These are phyloP conservation scores for Clarireedia homoeocarpa DNA, from an alignment of 2,329 filamentous ascomycete species.

Conservation along the genomic window DNA sequence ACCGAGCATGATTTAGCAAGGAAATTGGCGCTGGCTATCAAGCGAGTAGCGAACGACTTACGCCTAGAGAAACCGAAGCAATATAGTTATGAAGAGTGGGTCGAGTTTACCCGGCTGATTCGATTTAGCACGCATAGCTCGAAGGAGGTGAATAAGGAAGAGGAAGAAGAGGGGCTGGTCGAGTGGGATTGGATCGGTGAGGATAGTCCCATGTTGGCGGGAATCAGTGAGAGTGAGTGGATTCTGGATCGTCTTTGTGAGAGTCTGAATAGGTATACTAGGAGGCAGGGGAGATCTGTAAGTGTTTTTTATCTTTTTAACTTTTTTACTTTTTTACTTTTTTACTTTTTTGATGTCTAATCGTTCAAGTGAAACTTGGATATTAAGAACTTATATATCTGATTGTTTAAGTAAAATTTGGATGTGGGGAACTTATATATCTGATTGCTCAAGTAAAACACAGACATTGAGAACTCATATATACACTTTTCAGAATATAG, in stretches of 20 bases:
- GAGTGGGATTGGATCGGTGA: slow-evolving; percentile 70
- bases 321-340: too few species aligned
- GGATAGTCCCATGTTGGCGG: slow-evolving; percentile 57
- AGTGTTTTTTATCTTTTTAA: background rate
- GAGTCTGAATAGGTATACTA: slow-evolving; percentile 42
- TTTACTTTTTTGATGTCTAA: too few species aligned
- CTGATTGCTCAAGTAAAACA: too few species aligned
- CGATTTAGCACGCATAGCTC: slow-evolving; percentile 39
- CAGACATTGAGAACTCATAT: too few species aligned
- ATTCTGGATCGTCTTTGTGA: slow-evolving; percentile 58
- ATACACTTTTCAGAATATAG: too few species aligned
- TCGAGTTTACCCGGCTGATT: slow-evolving; percentile 55
- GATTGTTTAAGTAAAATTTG: too few species aligned
- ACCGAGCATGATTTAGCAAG: slow-evolving; percentile 43
- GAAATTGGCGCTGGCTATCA: slow-evolving; percentile 49
- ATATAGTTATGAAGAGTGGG: slow-evolving; percentile 64
- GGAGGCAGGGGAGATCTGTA: slow-evolving; percentile 22
- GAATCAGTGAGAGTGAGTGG: slow-evolving; percentile 57
- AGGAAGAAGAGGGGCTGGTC: slow-evolving; percentile 50
- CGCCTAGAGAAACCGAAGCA: slow-evolving; percentile 37
- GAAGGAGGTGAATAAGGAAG: slow-evolving; percentile 33
- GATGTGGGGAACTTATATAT: too few species aligned
- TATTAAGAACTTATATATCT: too few species aligned
- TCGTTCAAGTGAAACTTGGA: too few species aligned
- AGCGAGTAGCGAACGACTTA: slow-evolving; percentile 46